phyloP scores from a whole-genome alignment of 75 land plant species.

The Pseudotsuga menziesii region DNA sequence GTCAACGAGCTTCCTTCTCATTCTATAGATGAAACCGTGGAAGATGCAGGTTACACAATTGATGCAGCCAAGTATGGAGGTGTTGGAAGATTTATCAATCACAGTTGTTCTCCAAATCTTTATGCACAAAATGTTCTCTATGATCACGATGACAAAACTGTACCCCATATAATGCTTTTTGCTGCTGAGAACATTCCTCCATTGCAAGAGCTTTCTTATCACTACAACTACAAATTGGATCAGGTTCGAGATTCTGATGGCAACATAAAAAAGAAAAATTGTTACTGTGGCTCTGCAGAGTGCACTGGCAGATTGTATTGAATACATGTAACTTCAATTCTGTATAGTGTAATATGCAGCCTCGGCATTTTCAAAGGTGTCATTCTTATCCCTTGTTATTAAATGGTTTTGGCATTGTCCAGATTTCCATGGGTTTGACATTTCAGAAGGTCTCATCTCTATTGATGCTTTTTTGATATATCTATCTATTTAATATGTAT shows the following conservation, averaged over 20 bases:
- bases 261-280: conserved; percentile 43
- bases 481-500: too few relatives aligned
- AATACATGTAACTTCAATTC: background rate
- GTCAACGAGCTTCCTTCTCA: conserved; percentile 12
- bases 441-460: too few relatives aligned
- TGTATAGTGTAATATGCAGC: too few relatives aligned
- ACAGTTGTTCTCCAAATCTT: conserved; percentile 72
- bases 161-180: conserved; percentile 70
- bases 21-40: conserved; percentile 8
- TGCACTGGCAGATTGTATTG: conserved; percentile 63
- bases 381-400: too few relatives aligned
- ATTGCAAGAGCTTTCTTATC: conserved; percentile 62
- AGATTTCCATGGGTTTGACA: too few relatives aligned
- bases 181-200: conserved; percentile 68
- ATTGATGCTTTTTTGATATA: too few relatives aligned
- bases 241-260: conserved; percentile 57
- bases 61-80: conserved; percentile 61
- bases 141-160: conserved; percentile 52
- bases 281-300: conserved; percentile 59
- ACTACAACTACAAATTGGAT: conserved; percentile 57
- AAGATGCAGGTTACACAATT: conserved; percentile 40
- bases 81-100: conserved; percentile 68
- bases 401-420: too few relatives aligned
- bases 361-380: too few relatives aligned
- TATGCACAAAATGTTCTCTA: conserved; percentile 72